A percentile compares a stretch with the other conserved stretches of the same genome.
phyloP scores from a whole-genome alignment of 306 rosid genomes.

The Hippophae tibetana region DNA sequence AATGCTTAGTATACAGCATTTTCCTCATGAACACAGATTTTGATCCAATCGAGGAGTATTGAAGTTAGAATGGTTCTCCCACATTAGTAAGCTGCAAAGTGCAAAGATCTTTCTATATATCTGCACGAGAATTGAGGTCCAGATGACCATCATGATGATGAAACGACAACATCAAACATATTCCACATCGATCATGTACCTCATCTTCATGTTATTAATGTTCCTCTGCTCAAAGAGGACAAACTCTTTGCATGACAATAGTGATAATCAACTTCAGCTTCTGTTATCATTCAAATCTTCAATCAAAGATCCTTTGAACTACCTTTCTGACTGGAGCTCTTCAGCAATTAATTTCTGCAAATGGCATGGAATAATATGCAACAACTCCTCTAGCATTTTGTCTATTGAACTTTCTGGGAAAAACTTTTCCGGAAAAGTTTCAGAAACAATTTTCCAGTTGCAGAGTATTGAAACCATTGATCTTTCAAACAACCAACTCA shows the following conservation, averaged over 20 bases:
- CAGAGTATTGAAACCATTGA: slow-evolving; percentile 38
- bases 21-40: too few relatives aligned
- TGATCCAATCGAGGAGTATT: too few relatives aligned
- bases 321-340: slow-evolving; percentile 61
- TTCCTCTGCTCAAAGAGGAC: slow-evolving; percentile 16
- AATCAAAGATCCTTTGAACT: slow-evolving; percentile 40
- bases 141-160: slow-evolving; percentile 35
- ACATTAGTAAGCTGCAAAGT: too few relatives aligned
- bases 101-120: not conserved
- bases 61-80: too few relatives aligned
- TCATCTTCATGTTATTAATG: slow-evolving; percentile 25
- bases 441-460: slow-evolving; percentile 44
- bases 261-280: slow-evolving; percentile 33
- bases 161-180: slow-evolving; percentile 23
- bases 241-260: slow-evolving; percentile 27
- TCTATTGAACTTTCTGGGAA: slow-evolving; percentile 41
- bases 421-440: slow-evolving; percentile 52
- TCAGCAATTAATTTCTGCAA: slow-evolving; percentile 36
- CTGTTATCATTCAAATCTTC: slow-evolving; percentile 73
- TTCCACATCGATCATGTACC: slow-evolving; percentile 11
- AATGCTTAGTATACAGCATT: not conserved
- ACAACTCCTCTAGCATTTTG: slow-evolving; percentile 31
- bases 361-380: slow-evolving; percentile 66
- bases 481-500: slow-evolving; percentile 66
- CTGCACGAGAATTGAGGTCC: slow-evolving; percentile 2